Conservation (phyloP, 352 stramenopile genomes). For the Phytophthora sojae region DNA sequence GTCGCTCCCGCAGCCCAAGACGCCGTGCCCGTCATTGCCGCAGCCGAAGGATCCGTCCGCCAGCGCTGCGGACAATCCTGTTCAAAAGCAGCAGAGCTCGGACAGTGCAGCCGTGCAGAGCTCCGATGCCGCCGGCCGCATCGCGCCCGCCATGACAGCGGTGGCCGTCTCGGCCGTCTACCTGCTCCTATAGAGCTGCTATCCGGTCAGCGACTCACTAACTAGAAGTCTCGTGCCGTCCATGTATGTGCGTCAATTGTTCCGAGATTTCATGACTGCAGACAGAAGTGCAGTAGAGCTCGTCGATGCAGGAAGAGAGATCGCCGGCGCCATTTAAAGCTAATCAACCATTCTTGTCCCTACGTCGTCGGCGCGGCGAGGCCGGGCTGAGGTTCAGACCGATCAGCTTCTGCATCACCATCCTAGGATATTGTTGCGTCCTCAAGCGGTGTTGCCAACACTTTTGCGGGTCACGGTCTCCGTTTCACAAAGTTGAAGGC, state of each 20-base stretch:
- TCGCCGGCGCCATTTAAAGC: constrained; percentile 23
- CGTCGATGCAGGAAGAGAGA: constrained; percentile 22
- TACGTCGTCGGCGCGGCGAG: neutral
- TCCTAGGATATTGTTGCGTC: constrained; percentile 21
- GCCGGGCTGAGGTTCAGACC: constrained; percentile 15
- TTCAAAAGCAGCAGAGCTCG: constrained; percentile 34
- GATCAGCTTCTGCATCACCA: constrained; percentile 34
- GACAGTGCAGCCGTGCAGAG: constrained; percentile 27
- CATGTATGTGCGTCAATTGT: constrained; percentile 40
- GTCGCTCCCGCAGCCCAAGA: constrained; percentile 7
- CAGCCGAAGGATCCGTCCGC: constrained; percentile 25
- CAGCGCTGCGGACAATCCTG: constrained; percentile 18
- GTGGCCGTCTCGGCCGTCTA: constrained; percentile 50
- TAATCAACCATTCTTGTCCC: constrained; percentile 34
- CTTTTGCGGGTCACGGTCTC: constrained; percentile 17
- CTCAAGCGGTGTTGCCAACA: constrained; percentile 23
- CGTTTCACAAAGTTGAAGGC: neutral
- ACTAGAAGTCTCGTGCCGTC: constrained; percentile 31
- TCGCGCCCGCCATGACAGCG: constrained; percentile 33
- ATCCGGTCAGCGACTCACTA: neutral
- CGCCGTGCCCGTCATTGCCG: constrained; percentile 32
- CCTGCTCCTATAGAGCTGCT: constrained; percentile 52
- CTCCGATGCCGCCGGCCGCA: constrained; percentile 40
- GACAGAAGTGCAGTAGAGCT: constrained; percentile 30
- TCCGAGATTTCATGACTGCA: constrained; percentile 30